Base-by-base conservation (phyloP, 805 yeast genomes). In the Ogataea philodendri region DNA sequence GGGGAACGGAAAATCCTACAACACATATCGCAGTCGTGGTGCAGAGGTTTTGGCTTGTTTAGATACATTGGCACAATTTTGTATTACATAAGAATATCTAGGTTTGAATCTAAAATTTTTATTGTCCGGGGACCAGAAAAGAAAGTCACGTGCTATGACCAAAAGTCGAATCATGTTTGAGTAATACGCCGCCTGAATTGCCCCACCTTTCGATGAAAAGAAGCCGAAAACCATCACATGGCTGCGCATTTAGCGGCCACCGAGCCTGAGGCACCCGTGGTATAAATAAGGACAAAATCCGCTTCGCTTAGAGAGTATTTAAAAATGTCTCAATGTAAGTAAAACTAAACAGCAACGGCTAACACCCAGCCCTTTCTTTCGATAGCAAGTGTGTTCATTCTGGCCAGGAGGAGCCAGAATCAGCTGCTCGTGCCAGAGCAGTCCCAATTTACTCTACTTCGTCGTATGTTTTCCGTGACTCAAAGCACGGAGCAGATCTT, bases 301-400 rank as follows among this genome's bases (percentile, higher is more conserved):
- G n/a, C n/a, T n/a, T n/a, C n/a, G n/a, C n/a, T n/a, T n/a, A n/a
- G n/a, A 11, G 30, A 16, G 16, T 15, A 5, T 15, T 22, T n/a
- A n/a, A 15, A 32, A 11, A 34, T 27, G 38, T 27, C 32, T 8
- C 32, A 34, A 29, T 11, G 39, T 29, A 35, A 18, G 38, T 27
- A 6, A 16, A n/a, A n/a, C n/a, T n/a, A 24, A 15, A 8, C 8
- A 10, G 9, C 3, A 21, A 20, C 4, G 10, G 11, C 32, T 27
- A 34, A 11, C 35, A 9, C 3, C 3, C 19, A 52, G 77, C 79
- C 23, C 74, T 80, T 22, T 89, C 82, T 55, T 87, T 86, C 54
- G 96, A 89, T 54, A 89, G 96, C 19, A 70, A 84, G 40, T 96
- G 90, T 70, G 75, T 90, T 51, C 97, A 90, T 65, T 96, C 96